Evolutionary conservation across 129 eudicot genomes (phyloP).

Genomic region (Pseudognaphalium luteoalbum): DNA sequence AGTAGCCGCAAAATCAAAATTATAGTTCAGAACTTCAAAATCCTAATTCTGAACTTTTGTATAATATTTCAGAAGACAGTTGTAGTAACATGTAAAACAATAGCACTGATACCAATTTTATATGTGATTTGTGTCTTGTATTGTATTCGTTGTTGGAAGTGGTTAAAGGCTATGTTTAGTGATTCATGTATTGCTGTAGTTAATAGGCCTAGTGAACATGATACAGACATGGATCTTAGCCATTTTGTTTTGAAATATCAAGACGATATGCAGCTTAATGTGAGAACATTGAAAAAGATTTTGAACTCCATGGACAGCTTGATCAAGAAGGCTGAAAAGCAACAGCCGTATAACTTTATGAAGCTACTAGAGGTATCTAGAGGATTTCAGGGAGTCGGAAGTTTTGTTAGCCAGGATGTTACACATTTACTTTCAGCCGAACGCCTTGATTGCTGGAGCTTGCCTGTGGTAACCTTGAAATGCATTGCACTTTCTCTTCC

Average conservation of each 20-base stretch:
- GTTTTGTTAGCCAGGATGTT: slow-evolving; percentile 23
- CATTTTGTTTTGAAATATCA: slow-evolving; percentile 3
- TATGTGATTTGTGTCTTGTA: background rate
- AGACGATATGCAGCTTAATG: background rate
- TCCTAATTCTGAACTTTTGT: background rate
- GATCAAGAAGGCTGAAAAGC: background rate
- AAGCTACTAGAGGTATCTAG: background rate
- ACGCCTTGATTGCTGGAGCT: slow-evolving; percentile 39
- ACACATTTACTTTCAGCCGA: slow-evolving; percentile 17
- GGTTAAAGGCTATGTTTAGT: background rate
- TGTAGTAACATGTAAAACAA: slow-evolving; percentile 39
- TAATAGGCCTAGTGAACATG: background rate
- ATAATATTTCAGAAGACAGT: slow-evolving; percentile 28
- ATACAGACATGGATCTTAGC: background rate
- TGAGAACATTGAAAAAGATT: background rate
- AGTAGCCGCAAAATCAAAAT: slow-evolving; percentile 7
- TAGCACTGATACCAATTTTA: slow-evolving; percentile 2
- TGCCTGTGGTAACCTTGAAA: slow-evolving; percentile 44
- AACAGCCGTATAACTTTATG: background rate
- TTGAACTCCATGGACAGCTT: background rate
- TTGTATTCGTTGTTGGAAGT: slow-evolving; percentile 8
- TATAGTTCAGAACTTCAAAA: slow-evolving; percentile 12
- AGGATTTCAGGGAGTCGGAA: slow-evolving; percentile 30
- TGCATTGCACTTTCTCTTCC: slow-evolving; percentile 44
- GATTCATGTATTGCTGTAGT: background rate